Evolutionary conservation across 2,329 filamentous ascomycete genomes (phyloP).

Genomic region (Trichoderma simmonsii): DNA sequence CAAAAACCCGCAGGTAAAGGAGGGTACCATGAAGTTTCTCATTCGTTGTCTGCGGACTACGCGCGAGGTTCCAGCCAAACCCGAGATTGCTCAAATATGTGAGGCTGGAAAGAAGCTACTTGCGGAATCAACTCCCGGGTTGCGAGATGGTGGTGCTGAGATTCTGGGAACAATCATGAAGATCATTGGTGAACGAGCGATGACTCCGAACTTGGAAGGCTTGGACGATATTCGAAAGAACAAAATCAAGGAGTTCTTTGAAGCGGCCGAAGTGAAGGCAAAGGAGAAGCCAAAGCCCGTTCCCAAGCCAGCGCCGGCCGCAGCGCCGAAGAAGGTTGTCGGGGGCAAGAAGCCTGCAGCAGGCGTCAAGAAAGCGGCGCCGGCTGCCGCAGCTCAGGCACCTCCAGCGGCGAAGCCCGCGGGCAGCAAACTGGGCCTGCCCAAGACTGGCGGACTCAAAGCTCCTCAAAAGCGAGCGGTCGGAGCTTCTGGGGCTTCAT

Average conservation of each 20-base stretch:
- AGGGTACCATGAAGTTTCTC: conserved; percentile 91
- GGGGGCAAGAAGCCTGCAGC: conserved; percentile 45
- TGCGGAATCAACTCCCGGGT: conserved; percentile 79
- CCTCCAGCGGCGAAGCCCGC: conserved; percentile 53
- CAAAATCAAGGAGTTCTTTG: conserved; percentile 91
- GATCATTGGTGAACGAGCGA: conserved; percentile 93
- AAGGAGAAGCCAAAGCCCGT: conserved; percentile 77
- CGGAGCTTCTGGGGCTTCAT: conserved; percentile 47
- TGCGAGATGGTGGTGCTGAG: conserved; percentile 87
- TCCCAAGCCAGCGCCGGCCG: conserved; percentile 49
- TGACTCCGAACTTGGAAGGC: conserved; percentile 88
- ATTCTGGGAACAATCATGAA: conserved; percentile 95
- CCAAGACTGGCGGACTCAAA: conserved; percentile 57
- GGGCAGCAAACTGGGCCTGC: conserved; percentile 53
- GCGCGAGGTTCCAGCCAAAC: conserved; percentile 75
- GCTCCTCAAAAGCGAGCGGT: conserved; percentile 56
- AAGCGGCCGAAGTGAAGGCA: conserved; percentile 52
- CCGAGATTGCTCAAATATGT: conserved; percentile 81
- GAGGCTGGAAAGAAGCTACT: conserved; percentile 86
- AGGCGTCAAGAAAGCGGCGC: conserved; percentile 34
- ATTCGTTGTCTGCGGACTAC: conserved; percentile 82
- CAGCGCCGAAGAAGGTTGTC: conserved; percentile 46
- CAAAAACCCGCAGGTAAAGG: conserved; percentile 98
- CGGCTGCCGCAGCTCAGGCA: conserved; percentile 48
- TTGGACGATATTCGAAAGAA: conserved; percentile 93